A percentile compares a stretch with the other conserved stretches of the same genome.
Conservation (phyloP, 2,329 filamentous ascomycete genomes). For the Monosporascus sp. region DNA sequence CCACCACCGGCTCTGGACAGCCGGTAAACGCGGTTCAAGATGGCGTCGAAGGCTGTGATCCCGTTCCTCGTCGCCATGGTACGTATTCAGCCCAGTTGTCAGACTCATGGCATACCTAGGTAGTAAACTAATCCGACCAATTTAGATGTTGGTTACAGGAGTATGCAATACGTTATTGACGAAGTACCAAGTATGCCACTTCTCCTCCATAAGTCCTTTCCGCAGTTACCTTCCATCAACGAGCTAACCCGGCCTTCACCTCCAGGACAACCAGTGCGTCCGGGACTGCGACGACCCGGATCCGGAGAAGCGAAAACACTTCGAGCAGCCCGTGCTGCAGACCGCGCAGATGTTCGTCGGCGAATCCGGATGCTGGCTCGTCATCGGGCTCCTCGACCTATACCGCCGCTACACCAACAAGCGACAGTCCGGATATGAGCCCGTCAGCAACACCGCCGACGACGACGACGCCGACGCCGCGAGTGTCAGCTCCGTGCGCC, state of each 20-base stretch:
- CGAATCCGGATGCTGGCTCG: constrained; percentile 93
- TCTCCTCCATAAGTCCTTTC: not conserved
- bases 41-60: constrained; percentile 68
- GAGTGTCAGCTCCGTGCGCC: constrained; percentile 36
- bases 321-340: constrained; percentile 94
- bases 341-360: constrained; percentile 98
- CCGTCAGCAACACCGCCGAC: constrained; percentile 46
- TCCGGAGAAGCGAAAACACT: constrained; percentile 61
- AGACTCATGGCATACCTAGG: no score
- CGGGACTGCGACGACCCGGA: constrained; percentile 73
- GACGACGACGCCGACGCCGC: constrained; percentile 41
- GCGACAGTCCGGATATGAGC: constrained; percentile 55
- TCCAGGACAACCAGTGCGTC: constrained; percentile 92
- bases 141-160: constrained; percentile 78
- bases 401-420: constrained; percentile 52
- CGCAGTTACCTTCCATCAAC: not conserved
- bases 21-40: constrained; percentile 29
- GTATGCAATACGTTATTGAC: constrained; percentile 96
- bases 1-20: not conserved
- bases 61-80: constrained; percentile 81
- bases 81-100: no score
- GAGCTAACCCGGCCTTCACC: constrained; percentile 12
- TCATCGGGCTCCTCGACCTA: constrained; percentile 65
- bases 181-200: constrained; percentile 74
- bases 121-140: no score